A percentile compares a stretch with the other conserved stretches of the same genome.
Conservation (phyloP, 352 stramenopile species). For the Pythium aquatile region DNA sequence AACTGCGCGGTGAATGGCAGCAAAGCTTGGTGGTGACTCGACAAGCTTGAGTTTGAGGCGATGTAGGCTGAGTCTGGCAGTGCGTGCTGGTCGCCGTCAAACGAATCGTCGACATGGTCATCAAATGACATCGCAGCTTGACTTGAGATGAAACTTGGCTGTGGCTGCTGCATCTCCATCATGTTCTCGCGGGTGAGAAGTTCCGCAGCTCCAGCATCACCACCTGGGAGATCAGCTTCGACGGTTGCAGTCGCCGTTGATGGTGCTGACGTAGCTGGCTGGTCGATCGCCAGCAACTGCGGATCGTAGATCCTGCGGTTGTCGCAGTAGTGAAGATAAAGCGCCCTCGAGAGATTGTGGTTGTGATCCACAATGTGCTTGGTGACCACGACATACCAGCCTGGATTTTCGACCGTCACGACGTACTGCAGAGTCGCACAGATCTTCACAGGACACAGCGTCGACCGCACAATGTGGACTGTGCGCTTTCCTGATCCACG, state of each 20-base stretch:
- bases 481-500: constrained; percentile 63
- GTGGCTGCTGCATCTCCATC: background rate
- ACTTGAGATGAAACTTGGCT: background rate
- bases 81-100: constrained; percentile 13
- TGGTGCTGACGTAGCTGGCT: constrained; percentile 11
- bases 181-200: background rate
- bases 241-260: background rate
- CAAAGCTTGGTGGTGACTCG: constrained; percentile 11
- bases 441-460: constrained; percentile 72
- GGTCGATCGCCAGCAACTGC: constrained; percentile 60
- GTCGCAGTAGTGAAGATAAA: constrained; percentile 76
- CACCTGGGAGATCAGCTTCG: background rate
- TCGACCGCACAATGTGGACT: constrained; percentile 63
- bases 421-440: constrained; percentile 68
- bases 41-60: background rate
- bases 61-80: constrained; percentile 19
- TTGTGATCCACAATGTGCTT: constrained; percentile 79
- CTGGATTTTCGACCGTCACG: constrained; percentile 5
- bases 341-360: constrained; percentile 70
- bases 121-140: constrained; percentile 5
- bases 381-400: constrained; percentile 72
- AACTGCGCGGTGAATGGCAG: background rate
- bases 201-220: background rate
- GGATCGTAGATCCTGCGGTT: constrained; percentile 80
- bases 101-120: constrained; percentile 17